Percentiles rank a stretch among this genome's conserved stretches.
phyloP scores from a whole-genome alignment of 306 rosid species.

The Pyrus bretschneideri region DNA sequence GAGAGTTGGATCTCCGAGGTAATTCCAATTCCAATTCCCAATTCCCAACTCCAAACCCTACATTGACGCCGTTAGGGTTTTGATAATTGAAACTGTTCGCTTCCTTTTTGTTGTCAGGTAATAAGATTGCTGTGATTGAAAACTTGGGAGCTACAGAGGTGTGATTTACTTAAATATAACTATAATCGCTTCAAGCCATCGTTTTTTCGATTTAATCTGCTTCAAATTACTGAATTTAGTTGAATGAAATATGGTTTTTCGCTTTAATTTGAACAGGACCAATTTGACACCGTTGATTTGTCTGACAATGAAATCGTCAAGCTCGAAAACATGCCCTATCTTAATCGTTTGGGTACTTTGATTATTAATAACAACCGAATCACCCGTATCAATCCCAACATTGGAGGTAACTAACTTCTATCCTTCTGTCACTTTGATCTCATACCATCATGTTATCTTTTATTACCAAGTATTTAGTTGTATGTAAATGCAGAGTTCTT shows the following conservation, averaged over 20 bases:
- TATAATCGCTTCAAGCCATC: neutral
- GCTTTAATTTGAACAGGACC: slow-evolving; percentile 52
- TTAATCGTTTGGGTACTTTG: slow-evolving; percentile 82
- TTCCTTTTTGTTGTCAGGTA: slow-evolving; percentile 40
- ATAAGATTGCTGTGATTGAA: slow-evolving; percentile 81
- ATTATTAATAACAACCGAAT: slow-evolving; percentile 82
- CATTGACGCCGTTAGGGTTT: neutral
- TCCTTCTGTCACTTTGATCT: neutral
- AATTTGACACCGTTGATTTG: slow-evolving; percentile 85
- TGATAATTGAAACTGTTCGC: neutral
- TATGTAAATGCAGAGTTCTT: slow-evolving; percentile 58
- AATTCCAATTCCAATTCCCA: neutral
- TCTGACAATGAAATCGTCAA: slow-evolving; percentile 95
- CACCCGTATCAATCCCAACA: slow-evolving; percentile 76
- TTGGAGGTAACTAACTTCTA: slow-evolving; percentile 53
- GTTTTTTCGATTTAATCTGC: neutral
- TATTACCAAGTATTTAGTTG: neutral
- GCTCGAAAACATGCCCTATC: slow-evolving; percentile 80
- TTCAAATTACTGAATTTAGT: neutral
- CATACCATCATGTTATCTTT: neutral
- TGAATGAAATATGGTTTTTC: neutral
- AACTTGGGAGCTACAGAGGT: slow-evolving; percentile 98
- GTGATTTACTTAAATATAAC: neutral
- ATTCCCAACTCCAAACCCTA: neutral
- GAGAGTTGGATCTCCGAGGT: slow-evolving; percentile 95